A percentile compares a stretch with the other conserved stretches of the same genome.
These are phyloP conservation scores for Aaosphaeria arxii DNA, from an alignment of 2,329 filamentous ascomycete genomes.

Conservation along the genomic window DNA sequence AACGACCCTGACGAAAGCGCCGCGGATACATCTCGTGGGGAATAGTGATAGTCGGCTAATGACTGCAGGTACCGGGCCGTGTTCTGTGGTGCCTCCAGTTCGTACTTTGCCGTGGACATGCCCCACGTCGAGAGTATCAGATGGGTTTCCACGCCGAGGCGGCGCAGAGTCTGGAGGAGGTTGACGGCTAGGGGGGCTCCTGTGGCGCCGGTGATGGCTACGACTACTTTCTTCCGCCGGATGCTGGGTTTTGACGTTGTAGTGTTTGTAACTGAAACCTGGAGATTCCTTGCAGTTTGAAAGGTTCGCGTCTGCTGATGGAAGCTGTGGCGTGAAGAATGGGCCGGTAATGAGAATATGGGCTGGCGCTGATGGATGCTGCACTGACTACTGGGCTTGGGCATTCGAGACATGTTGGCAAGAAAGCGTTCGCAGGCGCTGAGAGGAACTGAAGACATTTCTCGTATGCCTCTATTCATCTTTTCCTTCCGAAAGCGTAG, in stretches of 20 bases:
- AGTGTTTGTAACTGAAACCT: no score
- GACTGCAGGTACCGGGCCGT: not conserved
- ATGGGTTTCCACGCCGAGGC: constrained; percentile 44
- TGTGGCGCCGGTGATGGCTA: constrained; percentile 52
- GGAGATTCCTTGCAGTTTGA: no score
- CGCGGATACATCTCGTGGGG: constrained; percentile 43
- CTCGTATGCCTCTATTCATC: no score
- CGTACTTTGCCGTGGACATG: constrained; percentile 37
- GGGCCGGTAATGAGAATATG: no score
- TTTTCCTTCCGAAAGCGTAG: no score
- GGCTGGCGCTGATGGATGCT: no score
- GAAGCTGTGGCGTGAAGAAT: no score
- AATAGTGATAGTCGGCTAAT: constrained; percentile 20
- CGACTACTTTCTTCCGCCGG: constrained; percentile 37
- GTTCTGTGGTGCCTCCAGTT: not conserved
- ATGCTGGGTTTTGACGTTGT: not conserved
- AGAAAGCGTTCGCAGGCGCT: no score
- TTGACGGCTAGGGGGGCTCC: constrained; percentile 45
- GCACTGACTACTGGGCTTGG: no score
- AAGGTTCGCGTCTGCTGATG: no score
- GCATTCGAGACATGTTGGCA: no score
- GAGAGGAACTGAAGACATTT: no score
- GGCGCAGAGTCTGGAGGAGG: constrained; percentile 40
- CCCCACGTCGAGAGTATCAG: constrained; percentile 49
- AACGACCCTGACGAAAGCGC: constrained; percentile 47